Base-by-base conservation (phyloP, 2,329 filamentous ascomycete genomes). In the Lasiodiplodia sp. region DNA sequence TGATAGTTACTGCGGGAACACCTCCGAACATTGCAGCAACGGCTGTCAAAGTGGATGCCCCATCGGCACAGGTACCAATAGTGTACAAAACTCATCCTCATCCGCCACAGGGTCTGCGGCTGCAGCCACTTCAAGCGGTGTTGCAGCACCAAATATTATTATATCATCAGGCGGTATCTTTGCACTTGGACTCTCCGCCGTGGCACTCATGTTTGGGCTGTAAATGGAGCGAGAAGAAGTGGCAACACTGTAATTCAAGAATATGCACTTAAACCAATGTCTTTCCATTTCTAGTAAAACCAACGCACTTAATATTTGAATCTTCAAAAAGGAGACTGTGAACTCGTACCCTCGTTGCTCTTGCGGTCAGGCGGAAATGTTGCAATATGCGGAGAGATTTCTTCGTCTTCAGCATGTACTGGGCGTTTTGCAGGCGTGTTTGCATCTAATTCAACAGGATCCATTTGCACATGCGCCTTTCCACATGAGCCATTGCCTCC, bases 1-100 rank as follows among this genome's bases (percentile, higher is more conserved):
- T 23, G 5, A 23, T 23, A 65, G 62, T 23, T 65, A 16, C 21
- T 65, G 62, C 14, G 62, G 62, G 8, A 65, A 37, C n/a, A 65
- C 62, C 1, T 4, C 25, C 5, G 62, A n/a, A 3, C 62, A 65
- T 21, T 65, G 62, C 21, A 10, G 6, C 12, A 38, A 37, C 7
- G 34, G 23, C 2, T 47, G 31, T 25, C 44, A 47, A n/a, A 53
- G 31, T n/a, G 62, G 44, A 23, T 65, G 62, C 25, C 16, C 53
- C 23, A 56, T 37, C 8, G 11, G 18, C 14, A 21, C 44, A n/a
- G 44, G 44, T 11, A 10, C 31, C 49, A 40, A 37, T 37, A 40
- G n/a, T 31, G n/a, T 11, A 10, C 53, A 56, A 10, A 21, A 47
- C 8, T 21, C 52, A 14, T 55, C 52, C 12, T 55, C 53, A 11